These are phyloP conservation scores for Multifurca ochricompacta DNA, from an alignment of 768 basidiomycete genomes.

Conservation along the genomic window DNA sequence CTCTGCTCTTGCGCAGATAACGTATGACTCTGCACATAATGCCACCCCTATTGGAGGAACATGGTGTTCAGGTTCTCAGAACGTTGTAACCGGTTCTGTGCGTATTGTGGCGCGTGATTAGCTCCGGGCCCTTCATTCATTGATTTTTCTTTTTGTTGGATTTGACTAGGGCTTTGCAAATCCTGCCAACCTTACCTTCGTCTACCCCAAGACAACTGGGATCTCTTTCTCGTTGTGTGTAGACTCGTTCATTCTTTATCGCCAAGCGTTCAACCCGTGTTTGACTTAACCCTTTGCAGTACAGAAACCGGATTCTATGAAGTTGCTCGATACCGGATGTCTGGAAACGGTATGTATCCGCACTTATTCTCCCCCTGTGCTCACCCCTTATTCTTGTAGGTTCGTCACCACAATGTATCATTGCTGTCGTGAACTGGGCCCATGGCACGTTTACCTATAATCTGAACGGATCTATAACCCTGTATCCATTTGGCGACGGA, in stretches of 20 bases:
- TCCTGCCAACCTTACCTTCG: conserved; percentile 76
- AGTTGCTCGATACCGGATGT: conserved; percentile 84
- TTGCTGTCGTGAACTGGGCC: conserved; percentile 80
- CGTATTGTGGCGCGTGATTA: conserved; percentile 33
- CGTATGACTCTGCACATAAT: conserved; percentile 48
- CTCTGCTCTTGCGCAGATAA: conserved; percentile 27
- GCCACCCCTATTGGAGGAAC: conserved; percentile 67
- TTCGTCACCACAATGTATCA: conserved; percentile 80
- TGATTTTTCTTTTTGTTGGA: too few species aligned
- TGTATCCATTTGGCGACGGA: conserved; percentile 76
- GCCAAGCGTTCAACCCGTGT: background rate
- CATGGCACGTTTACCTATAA: conserved; percentile 71
- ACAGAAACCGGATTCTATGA: conserved; percentile 75
- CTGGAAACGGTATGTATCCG: conserved; percentile 62
- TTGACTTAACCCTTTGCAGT: conserved; percentile 32
- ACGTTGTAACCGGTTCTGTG: conserved; percentile 77
- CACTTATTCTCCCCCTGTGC: background rate
- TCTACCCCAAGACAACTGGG: conserved; percentile 78
- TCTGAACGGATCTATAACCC: conserved; percentile 71
- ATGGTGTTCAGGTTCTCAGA: conserved; percentile 75
- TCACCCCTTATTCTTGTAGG: conserved; percentile 35
- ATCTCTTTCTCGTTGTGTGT: conserved; percentile 86
- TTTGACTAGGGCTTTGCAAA: conserved; percentile 66
- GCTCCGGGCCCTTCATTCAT: background rate
- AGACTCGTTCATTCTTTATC: background rate